phyloP scores from a whole-genome alignment of 495 filamentous ascomycete genomes.

The Penicillium verhagenii region DNA sequence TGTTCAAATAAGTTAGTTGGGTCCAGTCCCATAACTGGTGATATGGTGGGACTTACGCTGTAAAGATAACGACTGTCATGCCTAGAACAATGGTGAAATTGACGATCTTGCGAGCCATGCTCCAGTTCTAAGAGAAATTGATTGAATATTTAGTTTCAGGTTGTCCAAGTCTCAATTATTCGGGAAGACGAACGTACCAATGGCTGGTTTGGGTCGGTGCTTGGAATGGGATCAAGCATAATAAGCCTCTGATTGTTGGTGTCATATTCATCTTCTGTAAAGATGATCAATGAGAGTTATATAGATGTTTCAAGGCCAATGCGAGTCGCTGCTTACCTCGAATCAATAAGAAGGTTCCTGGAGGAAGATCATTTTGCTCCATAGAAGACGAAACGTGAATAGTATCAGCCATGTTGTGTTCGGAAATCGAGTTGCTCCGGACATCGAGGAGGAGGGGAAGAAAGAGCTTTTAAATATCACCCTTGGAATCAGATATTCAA shows the following conservation, averaged over 20 bases:
- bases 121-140: slow-evolving; percentile 33
- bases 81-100: slow-evolving; percentile 34
- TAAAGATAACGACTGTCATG: slow-evolving; percentile 33
- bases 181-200: slow-evolving; percentile 20
- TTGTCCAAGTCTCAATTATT: too few relatives aligned
- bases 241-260: slow-evolving; percentile 15
- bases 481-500: not conserved
- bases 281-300: not conserved
- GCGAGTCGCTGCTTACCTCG: slow-evolving; percentile 14
- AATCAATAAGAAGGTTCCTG: slow-evolving; percentile 36
- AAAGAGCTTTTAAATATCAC: not conserved
- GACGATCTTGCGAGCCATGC: slow-evolving; percentile 25
- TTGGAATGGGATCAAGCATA: slow-evolving; percentile 31
- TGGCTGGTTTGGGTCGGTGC: slow-evolving; percentile 35
- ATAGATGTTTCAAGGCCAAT: not conserved
- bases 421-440: not conserved
- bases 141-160: not conserved
- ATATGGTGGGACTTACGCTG: slow-evolving; percentile 22
- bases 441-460: not conserved
- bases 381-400: not conserved
- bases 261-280: slow-evolving; percentile 21
- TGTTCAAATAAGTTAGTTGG: slow-evolving; percentile 1
- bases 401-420: slow-evolving; percentile 11
- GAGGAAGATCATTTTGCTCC: slow-evolving; percentile 14
- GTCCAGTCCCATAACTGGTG: not conserved